A percentile compares a stretch with the other conserved stretches of the same genome.
Evolutionary conservation across 345 rosid genomes (phyloP).

Genomic region (Gossypium stocksii): DNA sequence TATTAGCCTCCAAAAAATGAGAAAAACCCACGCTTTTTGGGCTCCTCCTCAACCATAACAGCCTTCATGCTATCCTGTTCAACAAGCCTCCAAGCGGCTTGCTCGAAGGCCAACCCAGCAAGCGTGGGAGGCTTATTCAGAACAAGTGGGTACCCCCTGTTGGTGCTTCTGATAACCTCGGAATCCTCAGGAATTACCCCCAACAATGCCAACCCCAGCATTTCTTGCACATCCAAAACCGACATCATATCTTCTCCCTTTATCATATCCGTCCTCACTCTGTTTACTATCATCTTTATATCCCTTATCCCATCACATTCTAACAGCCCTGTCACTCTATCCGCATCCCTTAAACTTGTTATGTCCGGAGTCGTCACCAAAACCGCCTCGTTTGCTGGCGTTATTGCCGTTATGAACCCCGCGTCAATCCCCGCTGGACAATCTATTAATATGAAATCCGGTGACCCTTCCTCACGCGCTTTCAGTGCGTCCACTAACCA

Average conservation of each 20-base stretch:
- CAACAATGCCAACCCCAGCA: conserved; percentile 74
- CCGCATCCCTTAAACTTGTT: conserved; percentile 82
- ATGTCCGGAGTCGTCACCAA: conserved; percentile 88
- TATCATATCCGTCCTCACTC: conserved; percentile 96
- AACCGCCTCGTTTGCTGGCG: conserved; percentile 89
- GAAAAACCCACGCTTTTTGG: conserved; percentile 82
- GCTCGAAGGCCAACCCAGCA: conserved; percentile 94
- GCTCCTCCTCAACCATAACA: conserved; percentile 92
- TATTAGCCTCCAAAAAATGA: conserved; percentile 75
- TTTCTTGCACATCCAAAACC: conserved; percentile 88
- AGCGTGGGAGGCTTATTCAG: conserved; percentile 86
- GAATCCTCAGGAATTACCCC: conserved; percentile 92
- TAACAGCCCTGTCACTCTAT: conserved; percentile 74
- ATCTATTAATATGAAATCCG: conserved; percentile 80
- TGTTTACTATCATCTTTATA: conserved; percentile 87
- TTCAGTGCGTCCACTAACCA: conserved; percentile 88
- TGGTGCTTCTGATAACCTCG: conserved; percentile 88
- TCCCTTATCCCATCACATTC: conserved; percentile 94
- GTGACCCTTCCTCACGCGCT: conserved; percentile 61
- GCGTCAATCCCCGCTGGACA: conserved; percentile 99
- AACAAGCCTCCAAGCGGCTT: conserved; percentile 97
- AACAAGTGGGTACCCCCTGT: conserved; percentile 86
- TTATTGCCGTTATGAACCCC: conserved; percentile 89
- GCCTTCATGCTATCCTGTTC: conserved; percentile 98
- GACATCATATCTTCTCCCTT: conserved; percentile 99